phyloP scores from a whole-genome alignment of 352 stramenopile species.

The Phytophthora vignae region DNA sequence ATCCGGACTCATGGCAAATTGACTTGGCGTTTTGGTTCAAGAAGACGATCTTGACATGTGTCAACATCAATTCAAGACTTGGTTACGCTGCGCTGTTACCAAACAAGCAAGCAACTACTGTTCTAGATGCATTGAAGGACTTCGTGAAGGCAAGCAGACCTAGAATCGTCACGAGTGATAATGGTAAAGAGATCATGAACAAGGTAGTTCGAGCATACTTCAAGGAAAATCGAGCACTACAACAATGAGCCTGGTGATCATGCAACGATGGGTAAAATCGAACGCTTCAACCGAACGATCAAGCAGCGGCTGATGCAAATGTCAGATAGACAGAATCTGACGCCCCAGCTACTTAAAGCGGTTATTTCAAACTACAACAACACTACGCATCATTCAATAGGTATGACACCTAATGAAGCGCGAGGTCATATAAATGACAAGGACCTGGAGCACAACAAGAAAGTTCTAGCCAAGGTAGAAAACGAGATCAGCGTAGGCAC shows the following conservation, averaged over 20 bases:
- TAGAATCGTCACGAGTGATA: conserved; percentile 27
- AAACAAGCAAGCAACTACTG: conserved; percentile 20
- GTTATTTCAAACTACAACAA: conserved; percentile 28
- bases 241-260: conserved; percentile 37
- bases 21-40: conserved; percentile 25
- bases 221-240: conserved; percentile 27
- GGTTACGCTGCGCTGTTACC: conserved; percentile 22
- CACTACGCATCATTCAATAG: conserved; percentile 17
- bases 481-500: too few species aligned
- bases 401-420: conserved; percentile 23
- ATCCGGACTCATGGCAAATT: conserved; percentile 32
- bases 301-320: conserved; percentile 30
- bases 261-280: conserved; percentile 32
- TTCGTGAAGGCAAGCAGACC: conserved; percentile 26
- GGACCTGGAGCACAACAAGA: conserved; percentile 22
- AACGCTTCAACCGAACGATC: conserved; percentile 36
- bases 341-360: conserved; percentile 9
- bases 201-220: conserved; percentile 13
- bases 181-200: conserved; percentile 29
- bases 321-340: neutral
- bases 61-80: conserved; percentile 40
- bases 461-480: neutral
- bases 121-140: conserved; percentile 9
- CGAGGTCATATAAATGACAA: conserved; percentile 18
- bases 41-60: conserved; percentile 11